Conservation (phyloP, 441 rosid species). For the Pelargonium fulgidum region DNA sequence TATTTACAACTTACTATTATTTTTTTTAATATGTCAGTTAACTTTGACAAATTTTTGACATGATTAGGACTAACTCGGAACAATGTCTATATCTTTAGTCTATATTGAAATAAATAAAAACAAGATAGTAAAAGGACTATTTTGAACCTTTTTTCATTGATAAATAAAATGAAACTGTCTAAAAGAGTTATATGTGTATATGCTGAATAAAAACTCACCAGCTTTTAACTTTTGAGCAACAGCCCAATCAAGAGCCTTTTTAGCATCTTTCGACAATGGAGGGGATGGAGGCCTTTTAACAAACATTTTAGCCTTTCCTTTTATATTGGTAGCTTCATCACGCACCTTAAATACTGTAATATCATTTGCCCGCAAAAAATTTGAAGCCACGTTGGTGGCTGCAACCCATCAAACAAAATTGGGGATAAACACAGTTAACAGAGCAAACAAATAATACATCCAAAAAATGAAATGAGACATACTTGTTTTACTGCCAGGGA, state of each 20-base stretch:
- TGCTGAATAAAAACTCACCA: neutral
- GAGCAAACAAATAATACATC: conserved; percentile 1
- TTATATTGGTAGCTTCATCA: neutral
- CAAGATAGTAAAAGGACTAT: no score
- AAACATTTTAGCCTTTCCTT: neutral
- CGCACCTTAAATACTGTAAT: neutral
- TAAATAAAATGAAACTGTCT: neutral
- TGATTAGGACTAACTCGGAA: no score
- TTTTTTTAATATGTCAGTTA: no score
- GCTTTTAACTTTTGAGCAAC: neutral
- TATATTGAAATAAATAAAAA: no score
- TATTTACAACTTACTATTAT: no score
- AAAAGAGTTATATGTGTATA: neutral
- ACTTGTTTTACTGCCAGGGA: neutral
- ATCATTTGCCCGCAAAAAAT: neutral
- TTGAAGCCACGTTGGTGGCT: neutral
- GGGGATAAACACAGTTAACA: neutral
- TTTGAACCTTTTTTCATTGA: neutral
- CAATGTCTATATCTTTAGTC: no score
- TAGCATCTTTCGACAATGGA: neutral
- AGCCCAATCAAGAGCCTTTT: neutral
- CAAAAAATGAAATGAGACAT: neutral
- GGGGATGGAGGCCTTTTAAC: neutral
- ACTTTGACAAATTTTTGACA: no score
- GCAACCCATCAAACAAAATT: neutral